Conservation (phyloP, 2,329 filamentous ascomycete species). For the Cladosporium austrohemisphaericum region DNA sequence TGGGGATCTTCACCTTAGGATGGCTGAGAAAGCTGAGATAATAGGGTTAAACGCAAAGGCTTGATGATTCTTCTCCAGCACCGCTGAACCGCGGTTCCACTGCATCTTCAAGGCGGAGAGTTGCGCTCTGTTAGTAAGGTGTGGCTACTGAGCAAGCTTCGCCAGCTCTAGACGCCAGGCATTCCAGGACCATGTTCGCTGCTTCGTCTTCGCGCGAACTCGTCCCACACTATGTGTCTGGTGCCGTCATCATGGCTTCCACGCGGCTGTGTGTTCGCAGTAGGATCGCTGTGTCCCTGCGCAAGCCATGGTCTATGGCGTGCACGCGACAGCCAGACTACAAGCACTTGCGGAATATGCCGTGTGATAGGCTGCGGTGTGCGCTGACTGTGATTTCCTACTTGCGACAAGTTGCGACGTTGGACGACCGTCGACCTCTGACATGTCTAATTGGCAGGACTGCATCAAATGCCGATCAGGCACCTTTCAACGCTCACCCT, state of each 20-base stretch:
- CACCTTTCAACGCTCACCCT: neutral
- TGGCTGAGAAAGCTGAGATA: no score
- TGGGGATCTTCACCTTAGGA: constrained; percentile 3
- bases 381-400: neutral
- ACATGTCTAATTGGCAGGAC: constrained; percentile 14
- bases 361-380: no score
- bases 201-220: neutral
- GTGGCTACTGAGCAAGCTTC: neutral
- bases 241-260: constrained; percentile 1
- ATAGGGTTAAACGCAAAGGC: no score
- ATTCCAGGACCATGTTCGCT: neutral
- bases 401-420: neutral
- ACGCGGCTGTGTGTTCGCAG: neutral
- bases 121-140: no score
- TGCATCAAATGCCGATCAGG: neutral
- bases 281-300: neutral
- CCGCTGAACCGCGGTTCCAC: no score
- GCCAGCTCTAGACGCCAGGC: neutral
- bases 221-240: no score
- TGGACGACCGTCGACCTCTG: no score
- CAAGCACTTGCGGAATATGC: no score
- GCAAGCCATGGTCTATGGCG: neutral
- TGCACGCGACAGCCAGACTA: neutral
- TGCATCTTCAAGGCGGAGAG: no score
- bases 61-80: no score